Base-by-base conservation (phyloP, 371 early-diverging fungal species). In the Mucor racemosus region DNA sequence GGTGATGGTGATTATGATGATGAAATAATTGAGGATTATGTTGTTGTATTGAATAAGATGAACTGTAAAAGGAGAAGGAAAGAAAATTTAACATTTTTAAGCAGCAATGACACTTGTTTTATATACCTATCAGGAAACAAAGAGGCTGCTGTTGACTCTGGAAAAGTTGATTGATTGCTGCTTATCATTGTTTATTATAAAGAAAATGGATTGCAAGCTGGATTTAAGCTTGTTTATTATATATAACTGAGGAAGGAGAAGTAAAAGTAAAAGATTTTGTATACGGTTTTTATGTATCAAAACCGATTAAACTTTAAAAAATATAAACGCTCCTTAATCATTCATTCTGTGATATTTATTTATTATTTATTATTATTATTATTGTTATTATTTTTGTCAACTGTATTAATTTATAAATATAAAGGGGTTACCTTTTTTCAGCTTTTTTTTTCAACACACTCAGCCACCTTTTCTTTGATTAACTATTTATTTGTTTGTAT, bases 41-140 rank as follows among this genome's bases (percentile, higher is more conserved):
- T 13, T 55, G 15, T 35, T 31, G 36, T 15, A 40, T 26, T 39
- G 36, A 14, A 13, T 19, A 41, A 66, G 10, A 38, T 15, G 53
- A 15, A 42, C 10, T 15, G 50, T 14, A 55, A 3, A 26, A 31
- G 21, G 33, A 62, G 38, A 54, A 31, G 15, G 17, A 63, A 31
- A 40, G 40, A 33, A 54, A 54, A 42, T 59, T 42, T 7, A 34
- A 9, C n/a, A 26, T 26, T 26, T 26, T 26, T 3, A 26, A 26
- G 26, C 26, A 26, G 26, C 26, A 26, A 26, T 26, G 26, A 26
- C 26, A 26, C 3, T 26, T 26, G 3, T 26, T 55, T 55, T 31
- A 34, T 55, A 35, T 61, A 61, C 61, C 61, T 61, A 50, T 48
- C 50, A 21, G 61, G 46, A 36, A 46, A 61, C 35, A 35, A 55